These are phyloP conservation scores for Monosporascus sp. DNA, from an alignment of 2,329 filamentous ascomycete genomes.

Conservation along the genomic window DNA sequence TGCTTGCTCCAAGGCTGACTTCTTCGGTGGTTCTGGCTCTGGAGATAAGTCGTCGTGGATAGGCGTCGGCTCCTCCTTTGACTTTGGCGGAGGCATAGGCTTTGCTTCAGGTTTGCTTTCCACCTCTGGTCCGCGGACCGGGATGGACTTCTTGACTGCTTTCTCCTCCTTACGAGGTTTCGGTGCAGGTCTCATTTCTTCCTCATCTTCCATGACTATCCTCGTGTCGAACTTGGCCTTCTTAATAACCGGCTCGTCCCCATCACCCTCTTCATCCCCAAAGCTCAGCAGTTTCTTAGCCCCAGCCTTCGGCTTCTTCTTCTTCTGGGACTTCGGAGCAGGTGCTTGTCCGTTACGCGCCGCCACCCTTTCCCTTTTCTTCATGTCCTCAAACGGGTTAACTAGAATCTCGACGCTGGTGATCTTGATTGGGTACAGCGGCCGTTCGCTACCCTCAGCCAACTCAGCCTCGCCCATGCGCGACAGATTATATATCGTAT, in stretches of 20 bases:
- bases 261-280: constrained; percentile 62
- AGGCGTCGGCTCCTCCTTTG: constrained; percentile 15
- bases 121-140: constrained; percentile 18
- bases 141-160: constrained; percentile 20
- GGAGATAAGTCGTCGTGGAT: constrained; percentile 28
- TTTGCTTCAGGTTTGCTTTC: constrained; percentile 13
- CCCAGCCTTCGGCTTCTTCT: constrained; percentile 66
- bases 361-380: constrained; percentile 57
- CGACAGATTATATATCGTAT: constrained; percentile 92
- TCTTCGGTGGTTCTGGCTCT: constrained; percentile 30
- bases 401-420: constrained; percentile 68
- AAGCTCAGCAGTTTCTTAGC: constrained; percentile 72
- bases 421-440: constrained; percentile 80
- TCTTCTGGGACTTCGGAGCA: constrained; percentile 43
- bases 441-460: constrained; percentile 71
- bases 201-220: constrained; percentile 56
- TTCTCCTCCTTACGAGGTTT: constrained; percentile 24
- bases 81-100: constrained; percentile 10
- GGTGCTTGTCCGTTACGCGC: constrained; percentile 40
- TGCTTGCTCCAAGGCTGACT: constrained; percentile 58
- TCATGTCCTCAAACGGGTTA: constrained; percentile 80
- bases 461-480: constrained; percentile 89
- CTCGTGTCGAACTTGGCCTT: constrained; percentile 76
- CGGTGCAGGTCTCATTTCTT: constrained; percentile 26
- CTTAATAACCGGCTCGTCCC: constrained; percentile 57